phyloP scores from a whole-genome alignment of 2,329 filamentous ascomycete species.

The Stemphylium lycopersici region DNA sequence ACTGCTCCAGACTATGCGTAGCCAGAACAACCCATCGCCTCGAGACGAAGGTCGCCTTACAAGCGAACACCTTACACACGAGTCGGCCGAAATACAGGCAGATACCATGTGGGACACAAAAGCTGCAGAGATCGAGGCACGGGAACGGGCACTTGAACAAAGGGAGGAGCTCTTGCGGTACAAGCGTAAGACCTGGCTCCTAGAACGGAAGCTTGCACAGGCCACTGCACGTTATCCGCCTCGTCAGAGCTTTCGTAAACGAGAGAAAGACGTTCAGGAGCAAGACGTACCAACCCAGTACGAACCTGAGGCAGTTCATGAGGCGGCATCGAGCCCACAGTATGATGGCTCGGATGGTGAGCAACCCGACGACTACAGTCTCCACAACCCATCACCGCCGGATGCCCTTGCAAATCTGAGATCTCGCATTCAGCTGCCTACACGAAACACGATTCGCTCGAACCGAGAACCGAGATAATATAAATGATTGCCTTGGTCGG shows the following conservation, averaged over 20 bases:
- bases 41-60: background rate
- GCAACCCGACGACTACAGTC: background rate
- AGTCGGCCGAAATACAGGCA: background rate
- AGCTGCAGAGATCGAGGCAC: conserved; percentile 7
- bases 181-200: conserved; percentile 14
- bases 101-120: background rate
- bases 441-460: conserved; percentile 5
- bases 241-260: background rate
- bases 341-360: background rate
- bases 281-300: background rate
- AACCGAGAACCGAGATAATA: background rate
- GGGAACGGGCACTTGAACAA: conserved; percentile 12
- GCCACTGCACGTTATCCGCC: background rate
- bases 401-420: conserved; percentile 10
- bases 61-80: background rate
- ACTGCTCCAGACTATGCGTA: conserved; percentile 2
- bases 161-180: conserved; percentile 14
- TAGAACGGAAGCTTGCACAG: conserved; percentile 14
- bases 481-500: background rate
- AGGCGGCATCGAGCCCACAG: background rate
- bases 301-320: background rate
- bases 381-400: conserved; percentile 11
- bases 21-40: background rate
- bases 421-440: conserved; percentile 13
- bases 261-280: background rate